These are phyloP conservation scores for Phalaenopsis hybrid DNA, from an alignment of 116 monocot genomes.

Conservation along the genomic window DNA sequence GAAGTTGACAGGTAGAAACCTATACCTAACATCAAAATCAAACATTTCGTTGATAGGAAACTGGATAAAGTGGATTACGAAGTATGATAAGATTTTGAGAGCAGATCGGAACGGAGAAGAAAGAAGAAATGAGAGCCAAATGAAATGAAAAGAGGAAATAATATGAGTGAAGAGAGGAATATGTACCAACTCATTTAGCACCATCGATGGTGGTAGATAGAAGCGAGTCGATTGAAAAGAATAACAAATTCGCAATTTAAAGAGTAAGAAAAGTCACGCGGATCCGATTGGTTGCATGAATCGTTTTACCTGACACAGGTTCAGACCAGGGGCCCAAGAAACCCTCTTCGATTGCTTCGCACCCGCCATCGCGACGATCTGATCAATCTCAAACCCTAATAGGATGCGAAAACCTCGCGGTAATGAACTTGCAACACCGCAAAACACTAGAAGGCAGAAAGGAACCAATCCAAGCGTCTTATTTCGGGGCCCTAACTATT, in stretches of 20 bases:
- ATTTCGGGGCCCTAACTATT: not conserved
- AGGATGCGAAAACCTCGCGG: not conserved
- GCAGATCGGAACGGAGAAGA: not conserved
- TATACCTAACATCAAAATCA: constrained; percentile 1
- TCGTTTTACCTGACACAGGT: constrained; percentile 37
- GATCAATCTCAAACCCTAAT: constrained; percentile 8
- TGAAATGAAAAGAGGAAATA: not conserved
- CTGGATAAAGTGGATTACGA: not conserved
- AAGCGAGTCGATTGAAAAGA: not conserved
- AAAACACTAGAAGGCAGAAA: not conserved
- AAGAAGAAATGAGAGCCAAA: not conserved
- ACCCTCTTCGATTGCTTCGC: constrained; percentile 41
- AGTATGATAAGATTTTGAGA: not conserved
- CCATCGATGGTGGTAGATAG: not conserved
- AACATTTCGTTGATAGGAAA: not conserved
- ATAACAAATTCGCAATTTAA: not conserved
- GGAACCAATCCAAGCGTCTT: constrained; percentile 1
- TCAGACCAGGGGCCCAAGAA: constrained; percentile 39
- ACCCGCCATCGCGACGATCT: constrained; percentile 27
- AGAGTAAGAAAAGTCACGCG: not conserved
- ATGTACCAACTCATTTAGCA: not conserved
- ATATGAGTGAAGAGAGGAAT: not conserved
- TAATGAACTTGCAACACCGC: not conserved
- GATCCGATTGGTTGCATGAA: not conserved
- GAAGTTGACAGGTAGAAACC: not conserved